Conservation (phyloP, 2,329 filamentous ascomycete genomes). For the Venturia carpophila region DNA sequence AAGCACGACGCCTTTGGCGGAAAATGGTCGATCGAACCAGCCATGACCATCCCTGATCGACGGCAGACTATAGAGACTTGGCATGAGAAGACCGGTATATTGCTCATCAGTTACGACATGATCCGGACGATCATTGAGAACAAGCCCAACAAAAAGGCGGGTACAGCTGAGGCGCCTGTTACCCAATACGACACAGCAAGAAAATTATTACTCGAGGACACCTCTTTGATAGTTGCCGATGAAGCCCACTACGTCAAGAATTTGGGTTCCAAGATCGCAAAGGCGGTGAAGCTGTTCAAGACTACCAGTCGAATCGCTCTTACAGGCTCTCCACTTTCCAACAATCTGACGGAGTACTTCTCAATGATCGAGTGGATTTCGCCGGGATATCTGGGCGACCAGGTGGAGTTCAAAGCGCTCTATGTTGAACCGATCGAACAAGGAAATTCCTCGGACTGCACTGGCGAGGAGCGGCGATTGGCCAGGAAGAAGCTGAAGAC, state of each 20-base stretch:
- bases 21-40: constrained; percentile 48
- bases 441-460: constrained; percentile 63
- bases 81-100: constrained; percentile 57
- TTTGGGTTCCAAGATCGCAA: constrained; percentile 43
- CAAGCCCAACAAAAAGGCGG: constrained; percentile 27
- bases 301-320: constrained; percentile 70
- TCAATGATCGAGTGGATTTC: constrained; percentile 85
- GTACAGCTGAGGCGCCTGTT: constrained; percentile 21
- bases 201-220: constrained; percentile 47
- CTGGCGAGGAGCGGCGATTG: constrained; percentile 44
- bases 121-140: constrained; percentile 44
- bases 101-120: constrained; percentile 69
- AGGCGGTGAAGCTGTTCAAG: constrained; percentile 50
- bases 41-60: constrained; percentile 33
- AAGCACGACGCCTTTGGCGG: constrained; percentile 40
- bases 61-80: constrained; percentile 47
- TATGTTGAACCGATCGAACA: constrained; percentile 66
- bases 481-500: constrained; percentile 61
- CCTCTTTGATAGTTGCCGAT: constrained; percentile 72
- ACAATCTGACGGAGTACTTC: constrained; percentile 76
- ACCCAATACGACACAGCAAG: neutral
- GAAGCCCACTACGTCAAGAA: constrained; percentile 81
- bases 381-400: constrained; percentile 64
- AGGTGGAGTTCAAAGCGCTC: constrained; percentile 58
- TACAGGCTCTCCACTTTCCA: constrained; percentile 79